phyloP scores from a whole-genome alignment of 1,139 yeast species.

The Sugiyamaella pinicola region DNA sequence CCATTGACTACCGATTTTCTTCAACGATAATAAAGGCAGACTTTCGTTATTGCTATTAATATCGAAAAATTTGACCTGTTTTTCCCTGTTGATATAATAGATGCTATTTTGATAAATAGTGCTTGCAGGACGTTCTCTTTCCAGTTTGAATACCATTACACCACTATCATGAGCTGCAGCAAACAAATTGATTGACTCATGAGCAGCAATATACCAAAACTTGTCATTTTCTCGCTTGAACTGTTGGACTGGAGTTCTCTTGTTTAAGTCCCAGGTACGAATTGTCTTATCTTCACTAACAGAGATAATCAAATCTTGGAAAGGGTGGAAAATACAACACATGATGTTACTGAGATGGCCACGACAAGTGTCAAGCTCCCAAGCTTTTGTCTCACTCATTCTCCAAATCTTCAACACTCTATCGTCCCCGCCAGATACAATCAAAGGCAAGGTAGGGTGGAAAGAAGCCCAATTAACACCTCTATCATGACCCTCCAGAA shows the following conservation, averaged over 20 bases:
- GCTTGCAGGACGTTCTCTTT: slow-evolving; percentile 95
- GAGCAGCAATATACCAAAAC: slow-evolving; percentile 90
- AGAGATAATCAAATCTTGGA: slow-evolving; percentile 87
- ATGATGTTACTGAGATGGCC: slow-evolving; percentile 96
- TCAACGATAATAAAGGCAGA: slow-evolving; percentile 81
- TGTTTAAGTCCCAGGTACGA: slow-evolving; percentile 95
- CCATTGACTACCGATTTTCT: slow-evolving; percentile 85
- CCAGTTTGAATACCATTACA: slow-evolving; percentile 96
- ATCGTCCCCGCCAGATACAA: slow-evolving; percentile 96
- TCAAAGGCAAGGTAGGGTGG: slow-evolving; percentile 94
- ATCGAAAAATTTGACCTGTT: slow-evolving; percentile 81
- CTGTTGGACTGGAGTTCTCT: slow-evolving; percentile 90
- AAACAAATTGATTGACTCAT: slow-evolving; percentile 86
- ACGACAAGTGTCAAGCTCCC: slow-evolving; percentile 98
- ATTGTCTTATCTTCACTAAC: slow-evolving; percentile 97
- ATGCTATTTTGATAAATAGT: slow-evolving; percentile 69
- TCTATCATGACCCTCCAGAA: slow-evolving; percentile 95
- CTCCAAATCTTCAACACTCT: slow-evolving; percentile 95
- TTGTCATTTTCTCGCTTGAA: slow-evolving; percentile 93
- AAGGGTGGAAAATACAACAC: slow-evolving; percentile 89
- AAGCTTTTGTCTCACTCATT: slow-evolving; percentile 96
- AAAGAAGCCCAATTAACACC: slow-evolving; percentile 99
- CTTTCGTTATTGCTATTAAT: slow-evolving; percentile 58
- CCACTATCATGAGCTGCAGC: slow-evolving; percentile 98
- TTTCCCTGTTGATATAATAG: slow-evolving; percentile 77